These are phyloP conservation scores for Centrapalus pauciflorus DNA, from an alignment of 129 eudicot genomes.

Conservation along the genomic window DNA sequence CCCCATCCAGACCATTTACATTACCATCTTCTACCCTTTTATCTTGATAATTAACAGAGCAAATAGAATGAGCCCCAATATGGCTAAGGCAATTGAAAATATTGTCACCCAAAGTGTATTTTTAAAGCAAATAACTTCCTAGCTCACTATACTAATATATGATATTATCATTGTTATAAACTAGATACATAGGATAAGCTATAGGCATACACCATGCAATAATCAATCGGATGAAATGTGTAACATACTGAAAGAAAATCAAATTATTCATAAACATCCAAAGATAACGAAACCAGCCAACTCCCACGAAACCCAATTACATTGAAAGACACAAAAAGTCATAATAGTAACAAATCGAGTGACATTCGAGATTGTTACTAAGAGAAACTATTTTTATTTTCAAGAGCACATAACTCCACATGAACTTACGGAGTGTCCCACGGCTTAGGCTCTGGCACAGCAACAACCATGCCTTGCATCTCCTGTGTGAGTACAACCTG, in stretches of 20 bases:
- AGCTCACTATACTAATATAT: too few relatives aligned
- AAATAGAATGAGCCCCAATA: too few relatives aligned
- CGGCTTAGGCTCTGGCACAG: constrained; percentile 85
- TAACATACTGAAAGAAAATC: neutral
- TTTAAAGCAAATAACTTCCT: too few relatives aligned
- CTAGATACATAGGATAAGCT: too few relatives aligned
- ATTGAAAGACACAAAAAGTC: constrained; percentile 2
- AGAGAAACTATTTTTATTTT: constrained; percentile 7
- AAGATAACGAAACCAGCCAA: neutral
- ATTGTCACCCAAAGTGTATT: too few relatives aligned
- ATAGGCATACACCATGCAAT: too few relatives aligned
- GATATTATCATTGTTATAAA: too few relatives aligned
- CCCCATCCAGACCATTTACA: too few relatives aligned
- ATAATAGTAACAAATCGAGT: constrained; percentile 2
- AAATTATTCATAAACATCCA: constrained; percentile 17
- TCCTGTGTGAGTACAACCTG: constrained; percentile 79
- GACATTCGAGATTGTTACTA: constrained; percentile 59
- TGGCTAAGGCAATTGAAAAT: too few relatives aligned
- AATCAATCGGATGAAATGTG: neutral
- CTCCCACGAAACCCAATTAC: neutral
- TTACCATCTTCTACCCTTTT: too few relatives aligned
- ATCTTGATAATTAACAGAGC: too few relatives aligned
- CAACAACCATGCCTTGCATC: constrained; percentile 96
- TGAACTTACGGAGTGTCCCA: constrained; percentile 83
- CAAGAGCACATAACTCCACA: neutral